A percentile compares a stretch with the other conserved stretches of the same genome.
These are phyloP conservation scores for Lasiosphaeria ovina DNA, from an alignment of 495 filamentous ascomycete genomes.

Conservation along the genomic window DNA sequence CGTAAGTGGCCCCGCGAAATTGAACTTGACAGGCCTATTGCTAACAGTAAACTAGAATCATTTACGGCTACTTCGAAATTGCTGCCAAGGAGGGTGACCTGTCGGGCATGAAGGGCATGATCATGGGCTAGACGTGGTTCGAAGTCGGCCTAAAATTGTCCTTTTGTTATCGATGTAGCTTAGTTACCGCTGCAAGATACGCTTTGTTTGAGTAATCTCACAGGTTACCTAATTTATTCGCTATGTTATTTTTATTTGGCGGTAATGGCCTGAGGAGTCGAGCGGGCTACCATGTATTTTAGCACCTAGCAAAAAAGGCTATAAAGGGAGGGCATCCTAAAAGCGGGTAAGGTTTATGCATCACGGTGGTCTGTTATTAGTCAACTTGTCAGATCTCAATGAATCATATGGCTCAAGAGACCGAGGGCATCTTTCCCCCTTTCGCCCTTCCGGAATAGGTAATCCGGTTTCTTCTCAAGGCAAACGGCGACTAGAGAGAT, in stretches of 20 bases:
- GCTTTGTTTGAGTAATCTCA: constrained; percentile 7
- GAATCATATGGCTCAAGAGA: neutral
- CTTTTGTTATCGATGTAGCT: neutral
- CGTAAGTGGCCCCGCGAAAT: constrained; percentile 64
- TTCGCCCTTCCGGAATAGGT: constrained; percentile 1
- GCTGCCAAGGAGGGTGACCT: constrained; percentile 98
- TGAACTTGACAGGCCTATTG: neutral
- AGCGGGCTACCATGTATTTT: constrained; percentile 29
- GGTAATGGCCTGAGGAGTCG: constrained; percentile 19
- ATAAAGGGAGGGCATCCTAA: constrained; percentile 25
- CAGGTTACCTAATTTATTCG: constrained; percentile 8
- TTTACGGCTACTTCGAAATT: constrained; percentile 99
- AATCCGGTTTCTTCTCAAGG: neutral
- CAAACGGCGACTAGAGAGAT: neutral
- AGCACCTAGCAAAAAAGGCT: constrained; percentile 21
- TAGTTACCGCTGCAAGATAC: constrained; percentile 3
- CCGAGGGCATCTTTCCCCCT: no score
- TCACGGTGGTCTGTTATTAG: constrained; percentile 17
- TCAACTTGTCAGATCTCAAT: constrained; percentile 12
- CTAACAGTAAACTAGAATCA: constrained; percentile 65
- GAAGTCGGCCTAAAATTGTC: neutral
- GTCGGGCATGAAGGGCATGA: constrained; percentile 85
- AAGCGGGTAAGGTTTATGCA: constrained; percentile 22
- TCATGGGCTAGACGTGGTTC: constrained; percentile 53
- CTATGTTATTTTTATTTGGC: constrained; percentile 26